phyloP scores from a whole-genome alignment of 169 alveolate genomes.

The Plasmodium chabaudi region DNA sequence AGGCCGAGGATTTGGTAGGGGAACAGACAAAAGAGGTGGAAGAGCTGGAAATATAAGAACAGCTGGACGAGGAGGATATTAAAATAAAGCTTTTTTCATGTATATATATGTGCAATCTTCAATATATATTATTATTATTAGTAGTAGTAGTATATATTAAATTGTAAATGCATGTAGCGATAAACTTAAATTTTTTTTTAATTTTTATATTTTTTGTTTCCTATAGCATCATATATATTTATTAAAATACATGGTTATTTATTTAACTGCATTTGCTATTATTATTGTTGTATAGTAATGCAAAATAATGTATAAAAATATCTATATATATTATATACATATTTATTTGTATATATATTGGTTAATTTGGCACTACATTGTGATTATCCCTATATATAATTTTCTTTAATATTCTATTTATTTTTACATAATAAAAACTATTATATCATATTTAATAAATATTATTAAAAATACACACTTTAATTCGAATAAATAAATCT shows the following conservation, averaged over 20 bases:
- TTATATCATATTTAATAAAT: too few species aligned
- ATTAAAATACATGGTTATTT: not conserved
- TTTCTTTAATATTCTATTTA: not conserved
- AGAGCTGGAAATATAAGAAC: slow-evolving; percentile 22
- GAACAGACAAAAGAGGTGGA: slow-evolving; percentile 13
- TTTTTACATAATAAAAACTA: too few species aligned
- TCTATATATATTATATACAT: too few species aligned
- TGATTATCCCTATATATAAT: slow-evolving; percentile 13
- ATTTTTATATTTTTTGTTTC: not conserved
- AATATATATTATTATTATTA: not conserved
- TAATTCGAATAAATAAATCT: too few species aligned
- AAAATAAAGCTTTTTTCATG: not conserved
- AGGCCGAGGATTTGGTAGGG: too few species aligned
- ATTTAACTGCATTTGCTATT: not conserved
- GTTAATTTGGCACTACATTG: too few species aligned
- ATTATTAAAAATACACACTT: too few species aligned
- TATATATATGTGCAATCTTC: slow-evolving; percentile 1
- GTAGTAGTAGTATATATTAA: not conserved
- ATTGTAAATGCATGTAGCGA: not conserved
- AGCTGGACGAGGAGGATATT: slow-evolving; percentile 29
- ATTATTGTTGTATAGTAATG: not conserved
- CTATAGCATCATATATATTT: not conserved
- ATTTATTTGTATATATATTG: too few species aligned
- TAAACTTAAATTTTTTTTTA: not conserved
- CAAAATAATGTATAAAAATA: too few species aligned